phyloP scores from a whole-genome alignment of 371 early-diverging fungal genomes.

The Apophysomyces trapeziformis region DNA sequence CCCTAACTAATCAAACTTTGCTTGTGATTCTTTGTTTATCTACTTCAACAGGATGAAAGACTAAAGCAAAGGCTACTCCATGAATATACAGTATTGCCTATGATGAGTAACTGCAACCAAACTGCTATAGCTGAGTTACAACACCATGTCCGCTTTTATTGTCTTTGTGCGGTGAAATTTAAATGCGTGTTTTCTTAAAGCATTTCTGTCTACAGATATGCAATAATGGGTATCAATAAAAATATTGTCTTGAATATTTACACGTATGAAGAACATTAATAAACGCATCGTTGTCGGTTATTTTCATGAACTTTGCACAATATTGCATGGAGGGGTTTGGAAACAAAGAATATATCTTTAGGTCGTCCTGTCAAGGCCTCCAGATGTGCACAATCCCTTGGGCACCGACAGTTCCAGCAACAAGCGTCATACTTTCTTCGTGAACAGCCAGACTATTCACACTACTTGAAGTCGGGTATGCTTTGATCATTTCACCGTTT shows the following conservation, averaged over 20 bases:
- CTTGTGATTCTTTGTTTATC: too few relatives aligned
- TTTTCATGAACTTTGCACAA: too few relatives aligned
- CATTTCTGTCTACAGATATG: not conserved
- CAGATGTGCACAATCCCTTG: conserved; percentile 47
- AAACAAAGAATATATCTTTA: not conserved
- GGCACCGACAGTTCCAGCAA: conserved; percentile 45
- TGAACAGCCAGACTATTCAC: conserved; percentile 40
- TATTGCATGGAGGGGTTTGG: not conserved
- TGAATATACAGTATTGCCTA: too few relatives aligned
- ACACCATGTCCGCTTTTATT: too few relatives aligned
- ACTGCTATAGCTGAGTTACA: too few relatives aligned
- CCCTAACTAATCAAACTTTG: too few relatives aligned
- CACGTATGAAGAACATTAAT: not conserved
- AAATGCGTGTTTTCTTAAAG: too few relatives aligned
- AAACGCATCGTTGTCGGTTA: not conserved
- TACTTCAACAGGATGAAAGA: too few relatives aligned
- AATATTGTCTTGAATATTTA: not conserved
- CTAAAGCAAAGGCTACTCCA: too few relatives aligned
- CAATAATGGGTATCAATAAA: not conserved
- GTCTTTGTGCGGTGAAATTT: too few relatives aligned
- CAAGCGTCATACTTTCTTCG: conserved; percentile 39
- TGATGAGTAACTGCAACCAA: too few relatives aligned
- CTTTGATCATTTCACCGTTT: conserved; percentile 23
- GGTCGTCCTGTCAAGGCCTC: conserved; percentile 10
- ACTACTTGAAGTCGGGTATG: conserved; percentile 35